Evolutionary conservation across 306 rosid genomes (phyloP).

Genomic region (Rosa lucieae): DNA sequence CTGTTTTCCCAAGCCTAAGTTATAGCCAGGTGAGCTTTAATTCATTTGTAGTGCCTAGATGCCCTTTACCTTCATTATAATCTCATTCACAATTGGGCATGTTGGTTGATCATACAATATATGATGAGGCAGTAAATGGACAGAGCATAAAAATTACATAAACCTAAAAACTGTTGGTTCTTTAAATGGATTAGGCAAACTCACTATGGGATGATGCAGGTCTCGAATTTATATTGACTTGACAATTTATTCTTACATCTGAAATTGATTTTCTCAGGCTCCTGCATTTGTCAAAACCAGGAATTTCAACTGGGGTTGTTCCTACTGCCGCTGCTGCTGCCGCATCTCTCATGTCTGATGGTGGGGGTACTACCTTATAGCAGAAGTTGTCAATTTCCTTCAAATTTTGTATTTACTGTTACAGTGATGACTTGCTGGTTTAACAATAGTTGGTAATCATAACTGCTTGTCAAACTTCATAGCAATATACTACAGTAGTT

Average conservation of each 20-base stretch:
- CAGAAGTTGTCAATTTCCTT: slow-evolving; percentile 15
- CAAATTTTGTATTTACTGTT: not conserved
- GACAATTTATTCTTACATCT: slow-evolving; percentile 11
- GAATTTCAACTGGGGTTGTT: slow-evolving; percentile 91
- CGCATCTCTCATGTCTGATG: slow-evolving; percentile 96
- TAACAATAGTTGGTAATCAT: not conserved
- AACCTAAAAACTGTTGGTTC: not conserved
- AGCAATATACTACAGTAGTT: not conserved
- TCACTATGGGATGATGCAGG: slow-evolving; percentile 1
- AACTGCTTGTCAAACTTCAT: not conserved
- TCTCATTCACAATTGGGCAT: not conserved
- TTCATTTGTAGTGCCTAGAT: slow-evolving; percentile 2
- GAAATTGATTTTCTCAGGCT: slow-evolving; percentile 64
- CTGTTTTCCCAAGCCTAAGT: not conserved
- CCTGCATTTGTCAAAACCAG: slow-evolving; percentile 88
- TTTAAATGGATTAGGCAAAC: not conserved
- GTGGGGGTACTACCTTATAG: slow-evolving; percentile 73
- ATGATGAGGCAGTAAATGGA: not conserved
- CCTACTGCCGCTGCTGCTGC: slow-evolving; percentile 97
- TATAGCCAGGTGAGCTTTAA: not conserved
- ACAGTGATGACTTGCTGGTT: not conserved
- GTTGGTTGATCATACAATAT: not conserved
- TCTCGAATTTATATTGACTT: slow-evolving; percentile 15
- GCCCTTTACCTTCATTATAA: not conserved
- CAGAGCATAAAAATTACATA: not conserved